Evolutionary conservation across 139 green algal species (phyloP).

Genomic region (Chlamydomonas sp.): DNA sequence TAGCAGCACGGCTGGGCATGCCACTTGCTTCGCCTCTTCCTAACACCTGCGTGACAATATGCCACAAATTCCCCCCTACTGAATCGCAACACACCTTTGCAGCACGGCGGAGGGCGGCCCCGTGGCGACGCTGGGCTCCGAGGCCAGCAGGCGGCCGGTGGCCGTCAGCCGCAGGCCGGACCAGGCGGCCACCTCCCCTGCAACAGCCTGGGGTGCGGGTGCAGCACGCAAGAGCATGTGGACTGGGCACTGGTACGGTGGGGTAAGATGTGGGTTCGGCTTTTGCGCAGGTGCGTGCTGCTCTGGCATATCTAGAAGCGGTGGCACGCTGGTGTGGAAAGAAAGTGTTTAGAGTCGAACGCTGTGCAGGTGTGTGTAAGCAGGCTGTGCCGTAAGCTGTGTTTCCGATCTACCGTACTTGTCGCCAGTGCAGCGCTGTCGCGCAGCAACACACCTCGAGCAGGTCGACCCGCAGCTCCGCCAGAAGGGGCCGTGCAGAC

Average conservation of each 20-base stretch:
- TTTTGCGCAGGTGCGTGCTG: background rate
- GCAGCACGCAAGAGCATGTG: background rate
- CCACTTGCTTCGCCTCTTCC: too few relatives aligned
- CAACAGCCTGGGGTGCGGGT: background rate
- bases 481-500: background rate
- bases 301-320: too few relatives aligned
- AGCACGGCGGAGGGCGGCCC: too few relatives aligned
- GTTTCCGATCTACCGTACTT: background rate
- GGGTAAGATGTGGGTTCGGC: background rate
- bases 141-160: background rate
- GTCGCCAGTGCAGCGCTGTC: background rate
- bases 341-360: too few relatives aligned
- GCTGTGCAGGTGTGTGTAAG: too few relatives aligned
- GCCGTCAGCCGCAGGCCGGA: background rate
- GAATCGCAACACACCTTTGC: too few relatives aligned
- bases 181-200: slow-evolving; percentile 22
- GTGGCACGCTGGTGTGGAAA: too few relatives aligned
- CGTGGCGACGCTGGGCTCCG: slow-evolving; percentile 18
- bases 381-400: too few relatives aligned
- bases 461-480: background rate
- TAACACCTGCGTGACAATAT: too few relatives aligned
- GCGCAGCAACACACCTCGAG: background rate
- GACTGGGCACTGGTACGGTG: background rate
- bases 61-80: too few relatives aligned
- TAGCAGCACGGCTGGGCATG: too few relatives aligned